Evolutionary conservation across 768 basidiomycete species (phyloP), one percentile per base, ranked within the genome.

Genomic region (Collybiopsis luxurians): DNA sequence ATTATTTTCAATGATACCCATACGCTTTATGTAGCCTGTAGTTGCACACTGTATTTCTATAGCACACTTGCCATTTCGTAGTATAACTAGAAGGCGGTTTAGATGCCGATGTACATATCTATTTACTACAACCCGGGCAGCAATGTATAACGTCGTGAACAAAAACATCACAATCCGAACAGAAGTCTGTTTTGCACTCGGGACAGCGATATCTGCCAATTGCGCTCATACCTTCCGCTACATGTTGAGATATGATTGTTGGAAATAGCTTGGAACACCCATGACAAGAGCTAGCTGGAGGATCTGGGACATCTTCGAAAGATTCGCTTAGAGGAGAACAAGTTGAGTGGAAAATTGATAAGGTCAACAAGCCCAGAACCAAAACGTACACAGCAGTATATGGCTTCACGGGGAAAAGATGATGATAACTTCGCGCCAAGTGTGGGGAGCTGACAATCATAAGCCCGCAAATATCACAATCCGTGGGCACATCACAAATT

Each of bases 381-480:
- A 31, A 7, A 4, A 81, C 93, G 71, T 71, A 95, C 94, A 94
- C 84, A 17, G 89, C 79, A 53, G 80, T 74, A 69, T 90, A 98
- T 2, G 85, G 78, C 64, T 90, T 92, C 39, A 98, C 97, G 0
- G 97, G 97, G 71, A 99, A 98, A 42, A 99, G 70, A 68, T 95
- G 95, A 62, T 95, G 90, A 68, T 95, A 96, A 66, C 95, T 98
- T 64, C 97, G 78, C 34, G 97, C 97, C 55, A 99, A 79, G 76
- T 98, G 97, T 13, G 97, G 96, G 49, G 94, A 94, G 71, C 91
- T 95, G 59, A 99, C 97, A 61, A 99, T 93, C 90, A 98, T 97
- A 62, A 99, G 75, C 7, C 93, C 92, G 63, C 97, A 99, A 30
- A 98, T 88, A 69, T 95, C 90, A 68, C 97, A 99, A 68, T 98